Percentiles rank a stretch among this genome's conserved stretches.
These are phyloP conservation scores for Magnusiomyces suaveolens DNA, from an alignment of 1,139 yeast genomes.

Conservation along the genomic window DNA sequence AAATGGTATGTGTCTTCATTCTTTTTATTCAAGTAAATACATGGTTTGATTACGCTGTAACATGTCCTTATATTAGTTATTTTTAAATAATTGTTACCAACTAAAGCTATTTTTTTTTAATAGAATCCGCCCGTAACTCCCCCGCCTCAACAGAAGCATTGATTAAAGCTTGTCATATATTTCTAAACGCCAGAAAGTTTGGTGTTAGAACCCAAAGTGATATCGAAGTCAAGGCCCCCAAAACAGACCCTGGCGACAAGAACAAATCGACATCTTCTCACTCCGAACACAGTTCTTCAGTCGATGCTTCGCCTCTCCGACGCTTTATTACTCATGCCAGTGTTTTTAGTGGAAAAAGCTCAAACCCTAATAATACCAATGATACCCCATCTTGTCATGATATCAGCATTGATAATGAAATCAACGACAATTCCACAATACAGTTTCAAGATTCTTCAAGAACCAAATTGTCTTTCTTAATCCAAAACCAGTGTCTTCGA, in stretches of 20 bases:
- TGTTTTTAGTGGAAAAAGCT: background rate
- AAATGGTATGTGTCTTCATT: background rate
- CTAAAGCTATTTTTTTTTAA: background rate
- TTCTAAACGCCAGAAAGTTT: background rate
- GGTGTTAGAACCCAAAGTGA: background rate
- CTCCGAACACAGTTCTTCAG: background rate
- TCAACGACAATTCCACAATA: background rate
- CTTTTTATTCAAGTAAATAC: background rate
- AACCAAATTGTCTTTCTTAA: background rate
- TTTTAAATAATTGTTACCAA: background rate
- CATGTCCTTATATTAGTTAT: background rate
- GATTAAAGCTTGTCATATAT: background rate
- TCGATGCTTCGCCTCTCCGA: background rate
- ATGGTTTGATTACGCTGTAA: background rate
- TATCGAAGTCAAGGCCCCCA: background rate
- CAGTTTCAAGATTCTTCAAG: background rate
- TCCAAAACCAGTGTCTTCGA: conserved; percentile 1
- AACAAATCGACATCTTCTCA: background rate
- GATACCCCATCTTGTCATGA: background rate
- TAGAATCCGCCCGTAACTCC: background rate
- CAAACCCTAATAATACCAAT: background rate
- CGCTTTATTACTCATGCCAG: background rate
- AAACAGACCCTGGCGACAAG: background rate
- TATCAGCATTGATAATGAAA: background rate
- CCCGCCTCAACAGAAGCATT: background rate